Evolutionary conservation across 2,329 filamentous ascomycete species (phyloP).

Genomic region (Periconia sp.): DNA sequence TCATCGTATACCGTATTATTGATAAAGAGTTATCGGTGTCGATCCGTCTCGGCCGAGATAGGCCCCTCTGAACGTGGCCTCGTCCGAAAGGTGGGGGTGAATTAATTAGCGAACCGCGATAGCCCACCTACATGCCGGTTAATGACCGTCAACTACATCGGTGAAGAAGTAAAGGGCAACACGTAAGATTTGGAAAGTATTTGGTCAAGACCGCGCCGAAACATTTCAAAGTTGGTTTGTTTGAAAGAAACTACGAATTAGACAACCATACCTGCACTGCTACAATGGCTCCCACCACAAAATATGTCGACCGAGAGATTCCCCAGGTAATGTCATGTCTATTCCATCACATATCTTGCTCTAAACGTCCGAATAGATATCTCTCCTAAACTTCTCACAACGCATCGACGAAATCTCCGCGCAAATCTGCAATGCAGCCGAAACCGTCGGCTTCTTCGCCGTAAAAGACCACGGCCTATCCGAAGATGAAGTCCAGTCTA

Average conservation of each 20-base stretch:
- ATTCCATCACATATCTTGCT: neutral
- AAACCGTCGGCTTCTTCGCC: slow-evolving; percentile 60
- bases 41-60: neutral
- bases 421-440: slow-evolving; percentile 54
- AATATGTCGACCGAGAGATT: slow-evolving; percentile 5
- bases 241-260: no score
- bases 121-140: neutral
- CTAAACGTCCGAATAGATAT: slow-evolving; percentile 35
- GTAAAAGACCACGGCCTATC: slow-evolving; percentile 56
- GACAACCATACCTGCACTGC: neutral
- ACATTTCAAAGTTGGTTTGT: neutral
- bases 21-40: neutral
- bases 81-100: neutral
- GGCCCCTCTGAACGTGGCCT: neutral
- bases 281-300: neutral
- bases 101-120: neutral
- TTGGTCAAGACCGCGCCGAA: neutral
- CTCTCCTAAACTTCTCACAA: slow-evolving; percentile 52
- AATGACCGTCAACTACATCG: neutral
- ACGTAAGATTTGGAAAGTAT: neutral
- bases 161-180: neutral
- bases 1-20: neutral
- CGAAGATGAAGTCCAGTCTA: slow-evolving; percentile 48
- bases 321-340: neutral
- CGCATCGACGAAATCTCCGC: slow-evolving; percentile 55